Base-by-base conservation (phyloP, 2,329 filamentous ascomycete species). In the Pseudogymnoascus sp. region DNA sequence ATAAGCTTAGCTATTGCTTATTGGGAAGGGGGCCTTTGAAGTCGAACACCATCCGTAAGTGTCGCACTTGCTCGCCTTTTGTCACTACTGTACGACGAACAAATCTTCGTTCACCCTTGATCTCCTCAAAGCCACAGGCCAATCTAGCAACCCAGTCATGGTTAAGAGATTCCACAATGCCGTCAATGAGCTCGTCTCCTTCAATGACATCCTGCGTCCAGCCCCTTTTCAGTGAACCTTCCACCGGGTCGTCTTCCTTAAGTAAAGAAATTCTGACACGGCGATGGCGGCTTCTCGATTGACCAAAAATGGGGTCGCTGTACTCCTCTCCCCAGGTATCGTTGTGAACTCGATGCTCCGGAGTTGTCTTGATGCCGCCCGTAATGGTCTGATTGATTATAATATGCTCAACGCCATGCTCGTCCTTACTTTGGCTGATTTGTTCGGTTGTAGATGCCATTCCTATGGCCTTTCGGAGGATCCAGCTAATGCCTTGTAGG, bases 381-480 rank as follows among this genome's bases (percentile, higher is more conserved):
- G 45, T 51, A 51, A 51, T 51, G 6, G 45, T 51, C 45, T 51
- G 45, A n/a, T 51, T 51, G 45, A 51, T 25, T 13, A 3, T 51
- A 28, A 51, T 28, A 28, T 51, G 45, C 21, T 51, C 45, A 3
- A 51, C 45, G 6, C 45, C 23, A 51, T 51, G 45, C 14, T 28
- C 57, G 21, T 61, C 57, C 11, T 2, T 36, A n/a, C 57, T 41
- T 65, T 81, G 71, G 6, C 67, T 69, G 31, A 72, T 62, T 34
- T 67, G 63, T 14, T 72, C 79, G 14, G 81, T 83, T 54, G 88
- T 75, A 21, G 80, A 85, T 16, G 84, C 85, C 60, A 81, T 72
- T 60, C 76, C 72, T 68, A 88, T 80, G 34, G 83, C 81, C 75
- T 81, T 85, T 69, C 84, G 83, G 43, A 77, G 78, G 51, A 85